Conservation (phyloP, 768 basidiomycete species). For the Cystobasidium ongulense region DNA sequence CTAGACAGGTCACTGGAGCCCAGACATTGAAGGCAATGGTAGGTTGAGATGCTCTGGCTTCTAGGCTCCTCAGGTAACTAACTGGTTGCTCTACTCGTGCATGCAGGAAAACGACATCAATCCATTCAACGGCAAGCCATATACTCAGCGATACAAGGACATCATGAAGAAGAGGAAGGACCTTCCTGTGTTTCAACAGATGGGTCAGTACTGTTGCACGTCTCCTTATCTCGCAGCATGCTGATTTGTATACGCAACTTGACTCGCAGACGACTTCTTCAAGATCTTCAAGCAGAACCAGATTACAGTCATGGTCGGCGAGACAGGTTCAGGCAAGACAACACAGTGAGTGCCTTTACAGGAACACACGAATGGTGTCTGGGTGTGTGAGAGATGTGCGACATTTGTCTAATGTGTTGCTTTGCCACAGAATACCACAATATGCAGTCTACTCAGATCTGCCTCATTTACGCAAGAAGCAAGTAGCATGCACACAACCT, state of each 20-base stretch:
- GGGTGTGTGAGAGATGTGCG: too few relatives aligned
- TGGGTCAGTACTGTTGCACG: constrained; percentile 53
- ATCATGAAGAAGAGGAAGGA: constrained; percentile 77
- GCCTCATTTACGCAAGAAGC: constrained; percentile 73
- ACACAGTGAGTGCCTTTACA: constrained; percentile 87
- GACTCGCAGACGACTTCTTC: constrained; percentile 57
- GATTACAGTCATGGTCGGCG: constrained; percentile 79
- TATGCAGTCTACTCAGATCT: constrained; percentile 90
- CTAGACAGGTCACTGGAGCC: constrained; percentile 58
- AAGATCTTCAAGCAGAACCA: constrained; percentile 60
- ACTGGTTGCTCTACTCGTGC: neutral
- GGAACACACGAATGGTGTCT: too few relatives aligned
- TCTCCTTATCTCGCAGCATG: neutral
- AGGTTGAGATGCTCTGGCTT: constrained; percentile 1
- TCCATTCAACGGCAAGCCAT: constrained; percentile 75
- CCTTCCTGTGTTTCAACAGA: constrained; percentile 81
- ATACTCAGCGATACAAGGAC: constrained; percentile 70
- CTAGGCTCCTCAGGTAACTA: constrained; percentile 19
- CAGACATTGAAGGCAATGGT: constrained; percentile 68
- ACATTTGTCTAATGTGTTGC: constrained; percentile 1
- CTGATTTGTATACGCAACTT: neutral
- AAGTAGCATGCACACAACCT: constrained; percentile 95
- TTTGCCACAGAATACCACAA: constrained; percentile 72
- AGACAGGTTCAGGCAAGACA: constrained; percentile 92
- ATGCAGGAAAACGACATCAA: constrained; percentile 68